These are phyloP conservation scores for Ricinus communis DNA, from an alignment of 345 rosid species.

Conservation along the genomic window DNA sequence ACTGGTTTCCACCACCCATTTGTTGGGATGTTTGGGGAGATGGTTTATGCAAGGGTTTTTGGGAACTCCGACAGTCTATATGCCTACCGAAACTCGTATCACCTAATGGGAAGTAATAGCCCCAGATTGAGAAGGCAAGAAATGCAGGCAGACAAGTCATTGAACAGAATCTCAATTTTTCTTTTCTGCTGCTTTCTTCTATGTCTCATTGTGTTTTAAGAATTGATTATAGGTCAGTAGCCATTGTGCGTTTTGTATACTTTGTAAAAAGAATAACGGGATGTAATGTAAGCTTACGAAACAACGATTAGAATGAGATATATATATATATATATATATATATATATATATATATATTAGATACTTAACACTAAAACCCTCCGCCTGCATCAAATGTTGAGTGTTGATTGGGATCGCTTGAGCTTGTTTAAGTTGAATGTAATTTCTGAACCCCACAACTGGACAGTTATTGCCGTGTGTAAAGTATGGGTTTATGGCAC, in stretches of 20 bases:
- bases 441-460: too few relatives aligned
- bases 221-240: background rate
- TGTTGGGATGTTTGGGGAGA: constrained; percentile 66
- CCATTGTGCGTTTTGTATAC: constrained; percentile 1
- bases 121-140: constrained; percentile 67
- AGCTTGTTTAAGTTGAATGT: background rate
- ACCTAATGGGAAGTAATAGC: constrained; percentile 28
- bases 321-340: too few relatives aligned
- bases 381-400: background rate
- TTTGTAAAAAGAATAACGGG: constrained; percentile 3
- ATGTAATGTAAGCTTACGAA: background rate
- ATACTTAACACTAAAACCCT: too few relatives aligned
- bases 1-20: constrained; percentile 45
- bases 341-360: too few relatives aligned
- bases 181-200: constrained; percentile 75
- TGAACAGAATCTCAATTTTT: constrained; percentile 77
- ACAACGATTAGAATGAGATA: background rate
- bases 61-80: constrained; percentile 59
- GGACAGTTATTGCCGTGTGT: too few relatives aligned
- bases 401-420: too few relatives aligned
- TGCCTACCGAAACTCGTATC: constrained; percentile 51
- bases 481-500: background rate
- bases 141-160: constrained; percentile 66
- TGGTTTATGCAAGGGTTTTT: constrained; percentile 71
- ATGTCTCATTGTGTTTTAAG: constrained; percentile 83